Conservation (phyloP, 257 asterid genomes). For the Scutellaria baicalensis region DNA sequence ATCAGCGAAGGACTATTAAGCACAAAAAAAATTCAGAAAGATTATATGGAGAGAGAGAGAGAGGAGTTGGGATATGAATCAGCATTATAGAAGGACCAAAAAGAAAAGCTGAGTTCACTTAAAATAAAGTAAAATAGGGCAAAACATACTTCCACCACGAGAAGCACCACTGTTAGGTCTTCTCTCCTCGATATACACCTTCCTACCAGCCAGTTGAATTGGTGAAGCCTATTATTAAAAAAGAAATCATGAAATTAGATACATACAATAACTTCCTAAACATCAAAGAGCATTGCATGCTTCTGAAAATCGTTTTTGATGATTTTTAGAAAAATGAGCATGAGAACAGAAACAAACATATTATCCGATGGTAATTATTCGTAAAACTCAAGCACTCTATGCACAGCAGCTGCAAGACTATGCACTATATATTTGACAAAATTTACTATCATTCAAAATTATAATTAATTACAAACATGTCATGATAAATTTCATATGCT, state of each 20-base stretch:
- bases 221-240: slow-evolving; percentile 60
- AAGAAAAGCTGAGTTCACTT: background rate
- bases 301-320: background rate
- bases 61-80: background rate
- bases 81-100: background rate
- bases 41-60: background rate
- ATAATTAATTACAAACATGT: background rate
- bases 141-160: slow-evolving; percentile 65
- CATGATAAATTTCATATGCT: background rate
- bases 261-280: background rate
- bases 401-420: background rate
- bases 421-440: background rate
- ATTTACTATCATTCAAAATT: background rate
- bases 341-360: background rate
- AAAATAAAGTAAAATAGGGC: background rate
- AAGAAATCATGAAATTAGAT: background rate
- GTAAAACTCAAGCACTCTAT: background rate
- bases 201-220: slow-evolving; percentile 54
- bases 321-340: background rate
- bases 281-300: background rate
- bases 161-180: slow-evolving; percentile 43
- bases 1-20: background rate
- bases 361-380: background rate
- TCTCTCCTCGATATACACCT: slow-evolving; percentile 74
- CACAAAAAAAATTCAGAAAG: background rate